Evolutionary conservation across 2,329 filamentous ascomycete genomes (phyloP).

Genomic region (Sphaerulina musiva): DNA sequence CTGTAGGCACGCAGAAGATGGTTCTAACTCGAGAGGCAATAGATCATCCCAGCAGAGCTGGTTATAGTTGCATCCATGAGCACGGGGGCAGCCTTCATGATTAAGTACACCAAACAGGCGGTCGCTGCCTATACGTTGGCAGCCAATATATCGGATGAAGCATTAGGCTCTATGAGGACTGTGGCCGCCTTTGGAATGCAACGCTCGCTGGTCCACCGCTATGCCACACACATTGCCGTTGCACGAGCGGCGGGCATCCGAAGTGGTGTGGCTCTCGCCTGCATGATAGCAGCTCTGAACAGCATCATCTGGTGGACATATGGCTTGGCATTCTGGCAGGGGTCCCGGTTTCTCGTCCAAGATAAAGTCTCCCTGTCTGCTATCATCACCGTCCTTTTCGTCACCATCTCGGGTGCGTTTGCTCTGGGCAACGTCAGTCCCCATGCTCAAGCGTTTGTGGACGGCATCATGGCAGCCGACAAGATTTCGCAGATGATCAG

Average conservation of each 20-base stretch:
- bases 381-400: not conserved
- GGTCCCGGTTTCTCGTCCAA: not conserved
- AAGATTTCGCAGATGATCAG: not conserved
- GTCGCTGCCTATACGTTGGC: not conserved
- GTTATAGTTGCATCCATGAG: too few relatives aligned
- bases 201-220: not conserved
- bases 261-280: not conserved
- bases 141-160: not conserved
- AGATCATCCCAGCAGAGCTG: too few relatives aligned
- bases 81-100: not conserved
- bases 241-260: not conserved
- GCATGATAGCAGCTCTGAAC: not conserved
- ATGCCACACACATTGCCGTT: not conserved
- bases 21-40: too few relatives aligned
- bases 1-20: too few relatives aligned
- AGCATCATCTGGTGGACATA: not conserved
- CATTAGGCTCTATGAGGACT: not conserved
- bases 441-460: not conserved
- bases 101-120: not conserved
- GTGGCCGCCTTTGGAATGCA: not conserved
- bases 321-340: not conserved
- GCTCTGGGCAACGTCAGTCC: not conserved
- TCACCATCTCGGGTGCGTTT: not conserved
- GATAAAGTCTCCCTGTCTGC: not conserved
- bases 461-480: not conserved